phyloP scores from a whole-genome alignment of 2,329 filamentous ascomycete genomes.

The Cladosporium sp. region DNA sequence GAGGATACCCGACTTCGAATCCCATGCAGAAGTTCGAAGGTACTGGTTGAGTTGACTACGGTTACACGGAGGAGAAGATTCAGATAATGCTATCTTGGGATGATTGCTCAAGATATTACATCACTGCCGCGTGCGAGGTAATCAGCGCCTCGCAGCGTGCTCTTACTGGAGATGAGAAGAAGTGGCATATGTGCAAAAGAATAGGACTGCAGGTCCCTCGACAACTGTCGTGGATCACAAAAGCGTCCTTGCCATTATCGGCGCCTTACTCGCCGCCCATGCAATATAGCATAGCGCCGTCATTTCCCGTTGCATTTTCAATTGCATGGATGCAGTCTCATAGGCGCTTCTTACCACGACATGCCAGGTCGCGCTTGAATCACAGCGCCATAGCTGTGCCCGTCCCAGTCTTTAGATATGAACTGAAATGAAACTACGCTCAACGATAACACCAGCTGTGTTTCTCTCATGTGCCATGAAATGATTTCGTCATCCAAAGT shows the following conservation, averaged over 20 bases:
- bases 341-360: too few relatives aligned
- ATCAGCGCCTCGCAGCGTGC: conserved; percentile 6
- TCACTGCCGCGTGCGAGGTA: conserved; percentile 1
- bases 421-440: conserved; percentile 9
- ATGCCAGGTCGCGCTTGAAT: neutral
- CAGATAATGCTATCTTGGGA: neutral
- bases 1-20: conserved; percentile 9
- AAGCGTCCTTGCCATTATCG: too few relatives aligned
- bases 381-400: neutral
- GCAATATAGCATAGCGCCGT: too few relatives aligned
- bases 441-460: too few relatives aligned
- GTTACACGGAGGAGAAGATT: neutral
- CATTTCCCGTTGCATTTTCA: too few relatives aligned
- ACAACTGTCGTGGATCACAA: neutral
- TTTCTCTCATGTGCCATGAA: too few relatives aligned
- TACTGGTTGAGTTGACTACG: neutral
- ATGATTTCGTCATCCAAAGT: too few relatives aligned
- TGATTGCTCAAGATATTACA: neutral
- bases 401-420: neutral
- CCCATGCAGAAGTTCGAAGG: conserved; percentile 7
- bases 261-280: neutral
- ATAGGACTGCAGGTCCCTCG: neutral
- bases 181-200: neutral
- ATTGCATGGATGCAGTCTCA: too few relatives aligned
- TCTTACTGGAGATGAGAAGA: neutral